Conservation (phyloP, 495 filamentous ascomycete species). For the Ramalina peruviana region DNA sequence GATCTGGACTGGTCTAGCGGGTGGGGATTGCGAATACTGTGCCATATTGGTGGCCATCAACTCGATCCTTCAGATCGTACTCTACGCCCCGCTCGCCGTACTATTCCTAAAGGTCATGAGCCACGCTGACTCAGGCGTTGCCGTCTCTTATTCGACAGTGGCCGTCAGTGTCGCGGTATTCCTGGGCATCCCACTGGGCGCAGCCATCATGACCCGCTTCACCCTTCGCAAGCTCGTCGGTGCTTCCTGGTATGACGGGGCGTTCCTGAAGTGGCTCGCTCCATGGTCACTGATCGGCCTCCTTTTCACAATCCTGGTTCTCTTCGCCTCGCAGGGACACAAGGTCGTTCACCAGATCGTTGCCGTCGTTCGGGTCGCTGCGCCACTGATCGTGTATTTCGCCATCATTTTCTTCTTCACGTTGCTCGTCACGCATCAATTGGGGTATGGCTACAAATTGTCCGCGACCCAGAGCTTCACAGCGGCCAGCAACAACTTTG, state of each 20-base stretch:
- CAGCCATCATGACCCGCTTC: slow-evolving; percentile 64
- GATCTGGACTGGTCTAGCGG: slow-evolving; percentile 66
- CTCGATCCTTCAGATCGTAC: slow-evolving; percentile 72
- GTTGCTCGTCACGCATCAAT: slow-evolving; percentile 36
- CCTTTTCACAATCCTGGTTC: slow-evolving; percentile 71
- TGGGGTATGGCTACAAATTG: slow-evolving; percentile 63
- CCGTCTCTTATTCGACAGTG: slow-evolving; percentile 55
- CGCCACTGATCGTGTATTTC: slow-evolving; percentile 74
- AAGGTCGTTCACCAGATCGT: slow-evolving; percentile 77
- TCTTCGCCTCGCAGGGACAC: slow-evolving; percentile 69
- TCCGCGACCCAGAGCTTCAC: slow-evolving; percentile 80
- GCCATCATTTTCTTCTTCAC: slow-evolving; percentile 57
- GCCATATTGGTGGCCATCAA: slow-evolving; percentile 84
- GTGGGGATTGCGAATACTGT: slow-evolving; percentile 72
- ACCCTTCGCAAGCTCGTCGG: slow-evolving; percentile 39
- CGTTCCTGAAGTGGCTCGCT: slow-evolving; percentile 52
- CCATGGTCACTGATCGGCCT: slow-evolving; percentile 75
- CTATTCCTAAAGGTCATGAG: slow-evolving; percentile 66
- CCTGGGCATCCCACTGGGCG: slow-evolving; percentile 70
- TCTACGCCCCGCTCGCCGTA: slow-evolving; percentile 69
- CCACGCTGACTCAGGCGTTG: slow-evolving; percentile 19
- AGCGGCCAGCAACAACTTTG: slow-evolving; percentile 91
- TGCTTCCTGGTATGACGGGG: slow-evolving; percentile 46
- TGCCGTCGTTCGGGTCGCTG: slow-evolving; percentile 63
- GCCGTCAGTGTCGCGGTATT: slow-evolving; percentile 73